Conservation (phyloP, 2,329 filamentous ascomycete species). For the Ceratocystis eucalypticola region DNA sequence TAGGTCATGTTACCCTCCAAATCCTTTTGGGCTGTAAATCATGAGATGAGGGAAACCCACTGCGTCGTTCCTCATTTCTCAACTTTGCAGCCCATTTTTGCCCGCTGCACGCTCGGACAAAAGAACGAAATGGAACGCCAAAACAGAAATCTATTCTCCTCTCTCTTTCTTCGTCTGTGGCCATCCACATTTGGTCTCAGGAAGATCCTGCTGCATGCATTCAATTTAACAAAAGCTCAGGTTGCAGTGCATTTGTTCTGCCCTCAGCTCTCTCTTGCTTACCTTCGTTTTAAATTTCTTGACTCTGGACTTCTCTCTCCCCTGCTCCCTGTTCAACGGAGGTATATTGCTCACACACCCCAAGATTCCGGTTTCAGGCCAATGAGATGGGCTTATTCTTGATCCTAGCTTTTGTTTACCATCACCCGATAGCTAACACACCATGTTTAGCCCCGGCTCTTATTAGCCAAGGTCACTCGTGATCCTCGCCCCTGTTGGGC, state of each 20-base stretch:
- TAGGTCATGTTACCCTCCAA: not conserved
- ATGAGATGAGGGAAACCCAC: not conserved
- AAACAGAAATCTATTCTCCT: not conserved
- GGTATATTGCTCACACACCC: not conserved
- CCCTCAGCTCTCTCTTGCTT: not conserved
- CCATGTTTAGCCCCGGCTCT: not conserved
- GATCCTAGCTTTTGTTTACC: not conserved
- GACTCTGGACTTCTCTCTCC: not conserved
- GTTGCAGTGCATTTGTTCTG: not conserved
- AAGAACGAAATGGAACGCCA: not conserved
- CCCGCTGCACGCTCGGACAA: constrained; percentile 1
- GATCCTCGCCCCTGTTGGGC: not conserved
- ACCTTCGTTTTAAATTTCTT: not conserved
- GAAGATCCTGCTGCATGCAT: constrained; percentile 1
- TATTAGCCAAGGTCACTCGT: not conserved
- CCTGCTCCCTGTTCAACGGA: not conserved
- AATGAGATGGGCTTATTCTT: not conserved
- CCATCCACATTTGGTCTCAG: not conserved
- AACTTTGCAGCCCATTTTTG: not conserved
- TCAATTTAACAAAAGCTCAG: not conserved
- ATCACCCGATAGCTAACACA: not conserved
- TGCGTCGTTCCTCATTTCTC: not conserved
- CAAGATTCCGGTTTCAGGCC: not conserved
- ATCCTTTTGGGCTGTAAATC: constrained; percentile 2
- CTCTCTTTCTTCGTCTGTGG: not conserved